Base-by-base conservation (phyloP, 805 yeast genomes). In the Nakazawaea holstii region DNA sequence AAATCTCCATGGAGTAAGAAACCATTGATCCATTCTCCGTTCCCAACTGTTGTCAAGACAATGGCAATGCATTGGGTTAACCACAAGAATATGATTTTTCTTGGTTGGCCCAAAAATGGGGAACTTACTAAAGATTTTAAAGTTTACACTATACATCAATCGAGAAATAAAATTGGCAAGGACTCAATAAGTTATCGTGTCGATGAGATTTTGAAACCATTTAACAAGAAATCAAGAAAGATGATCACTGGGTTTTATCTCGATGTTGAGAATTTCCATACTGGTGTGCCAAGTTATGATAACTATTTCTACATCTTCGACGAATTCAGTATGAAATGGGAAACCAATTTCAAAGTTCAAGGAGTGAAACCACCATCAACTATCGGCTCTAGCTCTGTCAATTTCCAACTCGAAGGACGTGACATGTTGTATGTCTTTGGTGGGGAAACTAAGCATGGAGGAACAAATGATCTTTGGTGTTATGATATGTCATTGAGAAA, bases 401-500 rank as follows among this genome's bases (percentile, higher is more conserved):
- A 39, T 20, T 8, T 35, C n/a, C 35, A 20, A 26, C 7, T 27
- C 11, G 31, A 33, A 29, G 37, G 27, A 5, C 32, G 41, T 2
- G 49, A 46, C n/a, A 37, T 30, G 24, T 6, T 46, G 11, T 46
- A 36, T 26, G 8, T 46, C 8, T 41, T 11, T 26, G 49, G 49
- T 3, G 49, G 49, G 3, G 9, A n/a, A 11, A 30, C 13, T 27
- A 37, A 31, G 10, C 7, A 27, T 9, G 6, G 13, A 13, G 37
- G 27, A 7, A 13, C 9, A 6, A 40, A 28, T 17, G 49, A 41
- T 29, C 17, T 46, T 9, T 46, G 49, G 49, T 31, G 17, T 13
- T 31, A 36, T 14, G 37, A 46, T 13, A 14, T 46, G 6, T 17
- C 33, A 5, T 8, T 8, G n/a, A 26, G 26, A 1, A 8, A 3